phyloP scores from a whole-genome alignment of 495 filamentous ascomycete genomes.

The Xylaria intraflava region DNA sequence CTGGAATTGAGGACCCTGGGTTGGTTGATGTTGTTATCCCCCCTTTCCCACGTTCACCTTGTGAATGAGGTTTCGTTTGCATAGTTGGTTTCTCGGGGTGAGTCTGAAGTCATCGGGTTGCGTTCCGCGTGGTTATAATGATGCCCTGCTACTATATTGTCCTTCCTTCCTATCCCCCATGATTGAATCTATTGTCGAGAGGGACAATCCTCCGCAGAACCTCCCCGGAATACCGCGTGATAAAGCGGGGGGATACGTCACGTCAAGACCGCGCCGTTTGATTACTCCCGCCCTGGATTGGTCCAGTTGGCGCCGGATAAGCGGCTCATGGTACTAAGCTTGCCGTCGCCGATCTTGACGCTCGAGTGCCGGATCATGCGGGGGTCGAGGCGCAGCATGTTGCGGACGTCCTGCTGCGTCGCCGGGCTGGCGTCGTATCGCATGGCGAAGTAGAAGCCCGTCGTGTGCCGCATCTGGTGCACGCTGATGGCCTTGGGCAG shows the following conservation, averaged over 20 bases:
- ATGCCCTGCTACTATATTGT: too few species aligned
- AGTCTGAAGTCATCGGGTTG: too few species aligned
- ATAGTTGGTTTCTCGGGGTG: too few species aligned
- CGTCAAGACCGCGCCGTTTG: neutral
- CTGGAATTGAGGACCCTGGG: too few species aligned
- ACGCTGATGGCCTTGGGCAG: constrained; percentile 68
- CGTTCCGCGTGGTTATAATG: too few species aligned
- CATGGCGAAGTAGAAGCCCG: constrained; percentile 96
- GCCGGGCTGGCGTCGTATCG: constrained; percentile 72
- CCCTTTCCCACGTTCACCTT: too few species aligned
- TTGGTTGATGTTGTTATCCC: too few species aligned
- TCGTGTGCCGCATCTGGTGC: constrained; percentile 71
- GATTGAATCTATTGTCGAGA: too few species aligned
- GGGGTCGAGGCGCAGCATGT: constrained; percentile 79
- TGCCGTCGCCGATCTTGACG: constrained; percentile 76
- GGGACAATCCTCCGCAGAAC: too few species aligned
- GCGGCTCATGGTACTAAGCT: constrained; percentile 61
- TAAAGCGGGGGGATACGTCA: neutral
- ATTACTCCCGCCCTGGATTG: neutral
- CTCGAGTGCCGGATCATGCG: constrained; percentile 79
- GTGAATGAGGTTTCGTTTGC: too few species aligned
- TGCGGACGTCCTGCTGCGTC: constrained; percentile 64
- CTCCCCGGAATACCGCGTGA: neutral
- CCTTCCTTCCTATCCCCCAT: too few species aligned
- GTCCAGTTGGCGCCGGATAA: constrained; percentile 55